Percentiles rank a stretch among this genome's conserved stretches.
These are phyloP conservation scores for Naganishia antarctica DNA, from an alignment of 768 basidiomycete species.

Conservation along the genomic window DNA sequence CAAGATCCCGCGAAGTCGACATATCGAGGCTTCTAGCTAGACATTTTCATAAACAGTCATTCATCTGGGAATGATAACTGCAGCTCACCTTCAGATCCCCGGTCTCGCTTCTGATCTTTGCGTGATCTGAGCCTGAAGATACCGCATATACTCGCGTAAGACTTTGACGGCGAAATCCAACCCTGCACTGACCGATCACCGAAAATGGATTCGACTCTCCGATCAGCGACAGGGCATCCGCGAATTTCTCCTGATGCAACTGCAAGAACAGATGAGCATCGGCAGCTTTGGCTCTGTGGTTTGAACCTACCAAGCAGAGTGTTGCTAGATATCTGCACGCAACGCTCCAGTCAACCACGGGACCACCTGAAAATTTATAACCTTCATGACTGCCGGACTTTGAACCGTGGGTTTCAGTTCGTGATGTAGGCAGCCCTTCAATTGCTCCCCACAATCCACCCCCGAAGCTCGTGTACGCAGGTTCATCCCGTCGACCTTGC, in stretches of 20 bases:
- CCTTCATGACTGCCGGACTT: not conserved
- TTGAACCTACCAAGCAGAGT: conserved; percentile 69
- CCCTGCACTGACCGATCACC: conserved; percentile 57
- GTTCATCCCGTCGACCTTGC: too few relatives aligned
- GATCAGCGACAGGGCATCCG: conserved; percentile 83
- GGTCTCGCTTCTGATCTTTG: conserved; percentile 72
- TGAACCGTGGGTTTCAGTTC: too few relatives aligned
- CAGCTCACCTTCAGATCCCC: conserved; percentile 82
- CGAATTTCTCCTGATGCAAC: conserved; percentile 85
- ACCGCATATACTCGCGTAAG: not conserved
- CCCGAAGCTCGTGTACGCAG: too few relatives aligned
- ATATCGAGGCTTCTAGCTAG: conserved; percentile 79
- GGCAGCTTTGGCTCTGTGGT: not conserved
- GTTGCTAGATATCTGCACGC: conserved; percentile 95
- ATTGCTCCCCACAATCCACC: too few relatives aligned
- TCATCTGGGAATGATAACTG: not conserved
- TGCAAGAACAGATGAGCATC: conserved; percentile 34
- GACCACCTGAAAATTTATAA: conserved; percentile 53
- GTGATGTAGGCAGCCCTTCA: too few relatives aligned
- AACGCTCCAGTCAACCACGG: conserved; percentile 87
- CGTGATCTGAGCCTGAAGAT: conserved; percentile 59
- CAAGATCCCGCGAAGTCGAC: conserved; percentile 82
- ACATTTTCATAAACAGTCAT: conserved; percentile 55
- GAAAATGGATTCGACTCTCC: conserved; percentile 88
- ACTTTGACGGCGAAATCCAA: conserved; percentile 1